Percentiles rank a stretch among this genome's conserved stretches.
These are phyloP conservation scores for Torrubiellomyces zombiae DNA, from an alignment of 2,329 filamentous ascomycete species.

Conservation along the genomic window DNA sequence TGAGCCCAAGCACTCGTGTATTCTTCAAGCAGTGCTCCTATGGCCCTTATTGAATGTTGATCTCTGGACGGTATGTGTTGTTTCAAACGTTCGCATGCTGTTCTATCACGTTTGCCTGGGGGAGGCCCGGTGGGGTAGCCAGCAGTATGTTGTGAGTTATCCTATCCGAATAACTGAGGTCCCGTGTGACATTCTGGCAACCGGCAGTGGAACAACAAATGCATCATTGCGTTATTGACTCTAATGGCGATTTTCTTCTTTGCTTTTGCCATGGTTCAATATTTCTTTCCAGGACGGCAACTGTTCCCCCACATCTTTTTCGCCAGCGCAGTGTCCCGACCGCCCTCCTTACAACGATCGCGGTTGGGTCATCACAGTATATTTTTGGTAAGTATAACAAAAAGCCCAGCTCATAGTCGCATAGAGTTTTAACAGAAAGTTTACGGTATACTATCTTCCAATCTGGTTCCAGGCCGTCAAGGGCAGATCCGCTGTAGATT, in stretches of 20 bases:
- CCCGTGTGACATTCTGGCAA: too few species aligned
- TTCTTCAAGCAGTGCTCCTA: slow-evolving; percentile 1
- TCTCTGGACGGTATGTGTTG: not conserved
- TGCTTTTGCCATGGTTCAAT: slow-evolving; percentile 21
- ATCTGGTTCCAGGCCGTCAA: slow-evolving; percentile 42
- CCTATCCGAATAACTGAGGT: too few species aligned
- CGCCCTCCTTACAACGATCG: slow-evolving; percentile 11
- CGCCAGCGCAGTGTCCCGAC: slow-evolving; percentile 20
- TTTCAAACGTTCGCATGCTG: slow-evolving; percentile 1
- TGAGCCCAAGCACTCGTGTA: slow-evolving; percentile 1
- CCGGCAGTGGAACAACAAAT: slow-evolving; percentile 22
- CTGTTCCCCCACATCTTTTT: slow-evolving; percentile 21
- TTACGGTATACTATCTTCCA: slow-evolving; percentile 25
- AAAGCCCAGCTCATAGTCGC: slow-evolving; percentile 20
- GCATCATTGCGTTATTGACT: slow-evolving; percentile 27
- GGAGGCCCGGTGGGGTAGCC: too few species aligned
- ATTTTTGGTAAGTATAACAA: slow-evolving; percentile 3
- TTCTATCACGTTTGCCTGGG: too few species aligned
- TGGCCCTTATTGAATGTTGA: not conserved
- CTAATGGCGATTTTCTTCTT: slow-evolving; percentile 20
- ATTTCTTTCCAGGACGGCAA: slow-evolving; percentile 17
- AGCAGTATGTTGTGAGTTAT: too few species aligned
- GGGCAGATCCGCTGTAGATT: slow-evolving; percentile 32
- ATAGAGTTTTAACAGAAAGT: slow-evolving; percentile 16
- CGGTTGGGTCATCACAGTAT: slow-evolving; percentile 11